A percentile compares a stretch with the other conserved stretches of the same genome.
Conservation (phyloP, 2,329 filamentous ascomycete genomes). For the Fusarium sp. region DNA sequence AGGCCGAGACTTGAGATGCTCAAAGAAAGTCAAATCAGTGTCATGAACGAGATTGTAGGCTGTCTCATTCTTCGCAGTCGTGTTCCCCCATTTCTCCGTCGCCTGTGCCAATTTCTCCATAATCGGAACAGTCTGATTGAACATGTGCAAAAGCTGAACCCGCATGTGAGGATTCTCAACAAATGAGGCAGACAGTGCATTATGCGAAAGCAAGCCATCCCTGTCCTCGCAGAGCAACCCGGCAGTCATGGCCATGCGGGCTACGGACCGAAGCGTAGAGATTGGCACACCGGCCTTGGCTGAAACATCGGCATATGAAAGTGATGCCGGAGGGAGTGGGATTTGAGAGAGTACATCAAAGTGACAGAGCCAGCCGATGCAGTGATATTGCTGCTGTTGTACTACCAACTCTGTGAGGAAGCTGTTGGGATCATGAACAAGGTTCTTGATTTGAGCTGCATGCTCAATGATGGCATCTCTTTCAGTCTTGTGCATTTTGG, state of each 20-base stretch:
- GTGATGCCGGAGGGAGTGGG: not conserved
- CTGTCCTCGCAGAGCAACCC: slow-evolving; percentile 50
- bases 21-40: slow-evolving; percentile 48
- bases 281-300: slow-evolving; percentile 14
- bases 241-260: slow-evolving; percentile 54
- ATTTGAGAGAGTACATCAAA: slow-evolving; percentile 25
- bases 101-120: slow-evolving; percentile 42
- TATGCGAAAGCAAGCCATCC: slow-evolving; percentile 49
- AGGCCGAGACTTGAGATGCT: slow-evolving; percentile 40
- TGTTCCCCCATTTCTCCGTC: slow-evolving; percentile 43
- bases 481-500: slow-evolving; percentile 27
- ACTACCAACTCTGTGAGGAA: slow-evolving; percentile 31
- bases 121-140: slow-evolving; percentile 42
- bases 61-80: slow-evolving; percentile 41
- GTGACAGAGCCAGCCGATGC: slow-evolving; percentile 30
- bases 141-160: slow-evolving; percentile 49
- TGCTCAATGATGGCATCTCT: slow-evolving; percentile 32
- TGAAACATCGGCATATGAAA: slow-evolving; percentile 21
- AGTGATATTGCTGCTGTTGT: slow-evolving; percentile 35
- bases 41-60: slow-evolving; percentile 47
- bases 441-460: slow-evolving; percentile 22
- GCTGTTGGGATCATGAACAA: slow-evolving; percentile 32
- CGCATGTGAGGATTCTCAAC: slow-evolving; percentile 37
- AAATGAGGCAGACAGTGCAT: slow-evolving; percentile 48
- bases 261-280: slow-evolving; percentile 16